phyloP scores from a whole-genome alignment of 305 asterid genomes.

The Solanum hybrid region DNA sequence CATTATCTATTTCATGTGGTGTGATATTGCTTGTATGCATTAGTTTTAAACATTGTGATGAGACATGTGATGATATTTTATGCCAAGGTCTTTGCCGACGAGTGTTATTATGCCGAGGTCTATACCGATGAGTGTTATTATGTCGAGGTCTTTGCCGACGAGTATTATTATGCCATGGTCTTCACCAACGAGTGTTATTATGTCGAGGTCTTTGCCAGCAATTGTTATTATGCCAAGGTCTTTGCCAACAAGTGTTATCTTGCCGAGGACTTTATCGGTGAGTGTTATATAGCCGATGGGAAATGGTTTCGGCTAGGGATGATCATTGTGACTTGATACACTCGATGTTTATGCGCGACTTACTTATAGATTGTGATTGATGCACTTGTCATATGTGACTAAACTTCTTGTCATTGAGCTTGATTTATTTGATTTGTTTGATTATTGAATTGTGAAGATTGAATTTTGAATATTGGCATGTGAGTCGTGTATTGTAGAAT shows the following conservation, averaged over 20 bases:
- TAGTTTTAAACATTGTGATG: neutral
- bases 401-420: neutral
- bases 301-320: neutral
- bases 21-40: neutral
- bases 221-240: neutral
- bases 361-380: neutral
- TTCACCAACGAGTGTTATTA: no score
- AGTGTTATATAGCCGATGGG: neutral
- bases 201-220: no score
- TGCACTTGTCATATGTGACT: no score
- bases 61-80: neutral
- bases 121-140: no score
- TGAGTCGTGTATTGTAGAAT: neutral
- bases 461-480: neutral
- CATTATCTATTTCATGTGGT: neutral
- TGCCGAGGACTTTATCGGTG: neutral
- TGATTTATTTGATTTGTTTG: neutral
- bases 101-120: neutral
- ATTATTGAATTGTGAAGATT: neutral
- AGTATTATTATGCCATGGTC: no score
- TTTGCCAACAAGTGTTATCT: neutral
- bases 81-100: neutral
- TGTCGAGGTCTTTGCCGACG: no score
- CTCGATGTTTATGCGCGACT: neutral
- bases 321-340: neutral